Evolutionary conservation across 2,329 filamentous ascomycete genomes (phyloP).

Genomic region (Paraphoma sp.): DNA sequence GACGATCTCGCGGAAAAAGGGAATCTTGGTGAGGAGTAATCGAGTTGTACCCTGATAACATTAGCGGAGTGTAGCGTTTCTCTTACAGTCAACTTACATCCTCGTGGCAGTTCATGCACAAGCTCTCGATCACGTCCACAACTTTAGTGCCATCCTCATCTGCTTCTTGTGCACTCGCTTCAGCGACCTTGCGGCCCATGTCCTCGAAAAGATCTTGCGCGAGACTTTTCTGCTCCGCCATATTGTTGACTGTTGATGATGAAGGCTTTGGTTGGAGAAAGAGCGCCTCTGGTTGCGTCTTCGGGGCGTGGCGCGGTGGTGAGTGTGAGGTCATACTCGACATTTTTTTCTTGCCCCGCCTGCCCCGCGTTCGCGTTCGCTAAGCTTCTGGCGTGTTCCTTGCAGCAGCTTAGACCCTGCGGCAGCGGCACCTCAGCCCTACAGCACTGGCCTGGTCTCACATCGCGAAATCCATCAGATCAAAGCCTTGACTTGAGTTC

Average conservation of each 20-base stretch:
- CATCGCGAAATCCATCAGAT: conserved; percentile 63
- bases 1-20: conserved; percentile 96
- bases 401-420: conserved; percentile 24
- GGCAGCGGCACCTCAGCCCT: conserved; percentile 32
- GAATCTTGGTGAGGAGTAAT: conserved; percentile 88
- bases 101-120: conserved; percentile 63
- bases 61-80: conserved; percentile 19
- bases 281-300: not conserved
- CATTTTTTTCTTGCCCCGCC: conserved; percentile 27
- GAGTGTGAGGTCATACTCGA: conserved; percentile 32
- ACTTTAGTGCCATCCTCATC: conserved; percentile 53
- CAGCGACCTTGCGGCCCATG: conserved; percentile 58
- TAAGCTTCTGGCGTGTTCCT: conserved; percentile 32
- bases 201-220: conserved; percentile 60
- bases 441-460: conserved; percentile 23
- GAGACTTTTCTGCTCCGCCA: conserved; percentile 47
- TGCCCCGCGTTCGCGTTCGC: conserved; percentile 31
- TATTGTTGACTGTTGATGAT: conserved; percentile 19
- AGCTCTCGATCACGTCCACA: conserved; percentile 60
- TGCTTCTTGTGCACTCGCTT: conserved; percentile 44
- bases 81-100: conserved; percentile 41
- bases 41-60: conserved; percentile 76
- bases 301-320: conserved; percentile 5
- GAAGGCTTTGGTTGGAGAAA: conserved; percentile 2
- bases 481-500: conserved; percentile 47